Evolutionary conservation across 1,284 basidiomycete species (phyloP), one percentile per base, ranked within the genome.

Genomic region (Sparassis latifolia): DNA sequence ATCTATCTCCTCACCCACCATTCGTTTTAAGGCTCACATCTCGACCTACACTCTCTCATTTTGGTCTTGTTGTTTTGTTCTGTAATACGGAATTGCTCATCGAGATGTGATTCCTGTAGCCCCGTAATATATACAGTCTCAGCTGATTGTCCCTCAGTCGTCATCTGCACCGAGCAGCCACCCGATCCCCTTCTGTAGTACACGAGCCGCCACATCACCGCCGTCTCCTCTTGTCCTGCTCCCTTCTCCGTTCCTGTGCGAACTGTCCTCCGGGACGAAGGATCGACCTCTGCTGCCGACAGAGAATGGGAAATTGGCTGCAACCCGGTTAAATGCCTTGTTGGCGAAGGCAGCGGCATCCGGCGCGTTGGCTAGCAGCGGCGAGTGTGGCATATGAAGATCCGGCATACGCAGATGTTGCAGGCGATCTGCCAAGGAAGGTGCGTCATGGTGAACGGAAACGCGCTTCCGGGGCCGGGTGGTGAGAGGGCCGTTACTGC

Each of bases 151-250:
- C 7, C 35, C 12, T 20, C 20, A 52, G 44, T 73, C 70, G 33
- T 80, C 81, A 50, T 92, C 89, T 20, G 83, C 86, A 35, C 90
- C 91, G 55, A 93, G 85, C 32, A 93, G 71, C 90, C 90, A 93
- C 5, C 89, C 89, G 46, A 93, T 86, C 10, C 90, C 91, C 61
- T 84, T 84, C 44, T 87, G 85, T 37, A 93, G 66, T 20, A 80
- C 86, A 38, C 84, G 78, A 42, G 79, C 80, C 7, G 89, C 87
- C 12, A 77, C 79, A 50, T 88, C 84, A 12, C 77, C 79, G 28
- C 71, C 69, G 44, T 78, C 76, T 42, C 68, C 65, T 45, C 70
- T 63, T 12, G 71, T 60, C 51, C 73, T 67, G 52, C 68, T 69
- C 40, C 69, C 73, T 10, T 68, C 67, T 39, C 66, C 60, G 41